A percentile compares a stretch with the other conserved stretches of the same genome.
phyloP scores from a whole-genome alignment of 352 stramenopile species.

The Pythium apleroticum region DNA sequence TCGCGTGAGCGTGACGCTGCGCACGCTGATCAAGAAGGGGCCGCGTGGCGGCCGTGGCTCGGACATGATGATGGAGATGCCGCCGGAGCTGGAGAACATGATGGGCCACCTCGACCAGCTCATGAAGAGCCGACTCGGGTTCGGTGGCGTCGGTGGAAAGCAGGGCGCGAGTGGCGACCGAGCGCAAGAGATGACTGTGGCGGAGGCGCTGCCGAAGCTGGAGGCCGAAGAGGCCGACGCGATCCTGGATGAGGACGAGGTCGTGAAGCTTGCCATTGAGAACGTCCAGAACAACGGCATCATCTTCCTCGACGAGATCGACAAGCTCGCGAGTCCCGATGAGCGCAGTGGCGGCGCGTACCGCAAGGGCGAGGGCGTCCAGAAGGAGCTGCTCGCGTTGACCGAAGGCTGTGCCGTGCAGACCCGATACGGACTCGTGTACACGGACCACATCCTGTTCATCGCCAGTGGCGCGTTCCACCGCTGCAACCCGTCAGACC shows the following conservation, averaged over 20 bases:
- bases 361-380: conserved; percentile 95
- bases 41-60: conserved; percentile 17
- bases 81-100: conserved; percentile 80
- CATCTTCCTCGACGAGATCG: conserved; percentile 99
- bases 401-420: conserved; percentile 96
- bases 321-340: conserved; percentile 95
- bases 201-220: conserved; percentile 69
- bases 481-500: conserved; percentile 95
- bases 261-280: conserved; percentile 71
- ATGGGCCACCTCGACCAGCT: conserved; percentile 73
- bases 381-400: conserved; percentile 98
- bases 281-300: conserved; percentile 98
- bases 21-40: conserved; percentile 23
- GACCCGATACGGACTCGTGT: conserved; percentile 93
- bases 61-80: conserved; percentile 85
- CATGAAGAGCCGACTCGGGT: conserved; percentile 54
- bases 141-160: conserved; percentile 35
- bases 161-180: conserved; percentile 40
- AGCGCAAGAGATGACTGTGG: conserved; percentile 64
- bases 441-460: conserved; percentile 99
- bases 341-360: conserved; percentile 91
- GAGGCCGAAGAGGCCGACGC: conserved; percentile 71
- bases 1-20: conserved; percentile 52
- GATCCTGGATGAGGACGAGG: conserved; percentile 75
- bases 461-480: conserved; percentile 97